phyloP scores from a whole-genome alignment of 441 rosid species.

The Kokia cookei region DNA sequence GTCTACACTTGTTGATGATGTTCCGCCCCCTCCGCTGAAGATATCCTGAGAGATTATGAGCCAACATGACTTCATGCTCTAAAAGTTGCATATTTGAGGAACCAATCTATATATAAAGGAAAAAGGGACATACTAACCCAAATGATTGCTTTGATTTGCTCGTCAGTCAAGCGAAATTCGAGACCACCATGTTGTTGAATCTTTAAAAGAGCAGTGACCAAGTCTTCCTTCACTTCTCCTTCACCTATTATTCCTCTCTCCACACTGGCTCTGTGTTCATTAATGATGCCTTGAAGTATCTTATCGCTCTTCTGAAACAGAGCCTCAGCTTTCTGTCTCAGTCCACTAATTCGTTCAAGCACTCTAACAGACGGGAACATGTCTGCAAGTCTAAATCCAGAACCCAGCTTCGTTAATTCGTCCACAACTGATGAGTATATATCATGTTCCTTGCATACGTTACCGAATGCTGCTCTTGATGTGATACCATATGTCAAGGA shows the following conservation, averaged over 20 bases:
- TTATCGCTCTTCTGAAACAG: not conserved
- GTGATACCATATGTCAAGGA: not conserved
- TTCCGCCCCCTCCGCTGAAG: constrained; percentile 13
- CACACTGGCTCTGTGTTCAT: not conserved
- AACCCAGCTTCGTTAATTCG: not conserved
- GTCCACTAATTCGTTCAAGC: not conserved
- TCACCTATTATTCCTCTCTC: not conserved
- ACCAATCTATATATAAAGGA: too few relatives aligned
- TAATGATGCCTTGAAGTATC: not conserved
- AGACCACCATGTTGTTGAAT: not conserved
- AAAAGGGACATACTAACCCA: not conserved
- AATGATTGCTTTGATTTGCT: not conserved
- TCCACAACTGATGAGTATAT: not conserved
- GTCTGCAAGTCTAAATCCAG: not conserved
- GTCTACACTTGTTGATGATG: constrained; percentile 11
- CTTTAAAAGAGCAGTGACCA: not conserved
- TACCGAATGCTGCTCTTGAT: not conserved
- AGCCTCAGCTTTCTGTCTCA: not conserved
- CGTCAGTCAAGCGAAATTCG: not conserved
- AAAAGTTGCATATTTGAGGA: not conserved
- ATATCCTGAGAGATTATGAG: constrained; percentile 12
- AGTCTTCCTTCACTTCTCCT: not conserved
- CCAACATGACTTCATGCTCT: not conserved
- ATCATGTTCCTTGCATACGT: not conserved
- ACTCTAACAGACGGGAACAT: not conserved